Base-by-base conservation (phyloP, 768 basidiomycete species). In the Termitomyces sp. region DNA sequence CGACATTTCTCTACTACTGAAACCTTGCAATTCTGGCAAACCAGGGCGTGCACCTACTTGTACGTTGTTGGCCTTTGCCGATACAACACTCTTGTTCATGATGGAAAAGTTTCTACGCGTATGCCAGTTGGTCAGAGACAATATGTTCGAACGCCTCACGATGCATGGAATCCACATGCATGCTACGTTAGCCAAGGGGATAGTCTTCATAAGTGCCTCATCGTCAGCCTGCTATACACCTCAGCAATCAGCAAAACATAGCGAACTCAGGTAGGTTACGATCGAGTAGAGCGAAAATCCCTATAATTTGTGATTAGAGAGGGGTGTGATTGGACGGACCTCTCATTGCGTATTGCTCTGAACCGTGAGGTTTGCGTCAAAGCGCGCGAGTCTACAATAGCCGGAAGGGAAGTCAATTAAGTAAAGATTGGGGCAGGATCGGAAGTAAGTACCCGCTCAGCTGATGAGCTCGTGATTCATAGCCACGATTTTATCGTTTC, bases 131-230 rank as follows among this genome's bases (percentile, higher is more conserved):
- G 39, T 36, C 18, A 20, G 13, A 9, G 32, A 24, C 6, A 4
- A 12, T 10, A 5, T 5, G 9, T 13, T 24, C 16, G 22, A n/a
- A 16, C 14, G 30, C 26, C 20, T 45, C 57, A 85, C 82, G 82
- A 83, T 22, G 83, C 86, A 64, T 88, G 87, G 59, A 86, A 87
- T 7, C 87, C 86, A 64, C 86, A 88, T 0, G 87, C 86, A 88
- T 0, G 87, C 87, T 16, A 87, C 73, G 58, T 87, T 85, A 0
- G 84, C 83, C 14, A 84, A 71, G 62, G 85, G 81, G 30, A 86
- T 82, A 12, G 76, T 79, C 54, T 78, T 74, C 81, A 83, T 83
- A 43, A 84, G 73, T 10, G 70, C 69, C 56, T 79, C 79, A 37
- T 84, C 83, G 36, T 84, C 79, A 6, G 76, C 78, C 82, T 83